A percentile compares a stretch with the other conserved stretches of the same genome.
Conservation (phyloP, 2,329 filamentous ascomycete genomes). For the Ramichloridium luteum region DNA sequence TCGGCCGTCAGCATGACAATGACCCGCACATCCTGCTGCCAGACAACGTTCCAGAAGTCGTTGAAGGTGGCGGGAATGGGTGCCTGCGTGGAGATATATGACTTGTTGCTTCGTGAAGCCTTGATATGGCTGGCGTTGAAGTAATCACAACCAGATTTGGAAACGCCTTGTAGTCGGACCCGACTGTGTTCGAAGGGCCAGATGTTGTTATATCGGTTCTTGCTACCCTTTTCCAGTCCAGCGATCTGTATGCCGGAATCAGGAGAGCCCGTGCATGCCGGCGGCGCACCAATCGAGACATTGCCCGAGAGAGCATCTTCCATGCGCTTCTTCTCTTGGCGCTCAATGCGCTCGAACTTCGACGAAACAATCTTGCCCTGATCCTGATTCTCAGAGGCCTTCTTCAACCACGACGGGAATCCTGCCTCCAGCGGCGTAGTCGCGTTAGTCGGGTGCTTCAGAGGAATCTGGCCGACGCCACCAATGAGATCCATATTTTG, state of each 20-base stretch:
- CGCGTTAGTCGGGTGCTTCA: conserved; percentile 46
- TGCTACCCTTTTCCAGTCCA: conserved; percentile 84
- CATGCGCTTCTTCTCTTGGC: conserved; percentile 84
- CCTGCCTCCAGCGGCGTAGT: conserved; percentile 35
- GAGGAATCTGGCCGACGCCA: conserved; percentile 69
- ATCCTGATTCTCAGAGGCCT: conserved; percentile 53
- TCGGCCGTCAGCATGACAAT: conserved; percentile 96
- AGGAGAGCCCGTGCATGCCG: conserved; percentile 18
- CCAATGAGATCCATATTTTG: conserved; percentile 93
- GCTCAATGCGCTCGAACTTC: conserved; percentile 73
- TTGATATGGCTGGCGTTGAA: conserved; percentile 87
- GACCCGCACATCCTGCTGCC: conserved; percentile 91
- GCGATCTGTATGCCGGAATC: conserved; percentile 55
- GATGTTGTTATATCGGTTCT: conserved; percentile 97
- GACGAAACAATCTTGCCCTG: conserved; percentile 71
- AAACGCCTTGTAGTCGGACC: conserved; percentile 61
- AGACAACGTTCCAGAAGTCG: conserved; percentile 95
- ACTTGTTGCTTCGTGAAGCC: conserved; percentile 70
- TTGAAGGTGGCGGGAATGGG: conserved; percentile 86
- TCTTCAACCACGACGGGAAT: conserved; percentile 66
- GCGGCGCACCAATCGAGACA: conserved; percentile 43
- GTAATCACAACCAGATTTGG: conserved; percentile 69
- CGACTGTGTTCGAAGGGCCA: conserved; percentile 89
- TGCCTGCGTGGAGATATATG: conserved; percentile 91
- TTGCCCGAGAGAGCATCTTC: conserved; percentile 58